phyloP scores from a whole-genome alignment of 2,329 filamentous ascomycete species.

The Polychaeton citri region DNA sequence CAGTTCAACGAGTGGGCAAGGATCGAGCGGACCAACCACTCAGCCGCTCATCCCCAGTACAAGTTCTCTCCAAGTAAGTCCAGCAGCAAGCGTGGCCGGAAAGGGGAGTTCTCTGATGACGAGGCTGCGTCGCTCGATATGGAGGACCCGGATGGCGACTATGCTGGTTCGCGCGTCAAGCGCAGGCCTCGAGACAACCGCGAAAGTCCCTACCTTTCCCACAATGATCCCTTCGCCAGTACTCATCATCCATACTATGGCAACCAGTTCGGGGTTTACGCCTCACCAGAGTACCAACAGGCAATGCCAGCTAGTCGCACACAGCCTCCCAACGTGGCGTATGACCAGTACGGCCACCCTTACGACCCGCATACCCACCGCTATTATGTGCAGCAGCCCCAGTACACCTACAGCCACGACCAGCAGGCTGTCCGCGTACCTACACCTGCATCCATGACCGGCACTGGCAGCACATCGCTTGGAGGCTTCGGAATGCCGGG shows the following conservation, averaged over 20 bases:
- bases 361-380: slow-evolving; percentile 15
- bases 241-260: slow-evolving; percentile 19
- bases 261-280: slow-evolving; percentile 14
- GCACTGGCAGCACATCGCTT: slow-evolving; percentile 11
- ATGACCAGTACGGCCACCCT: slow-evolving; percentile 13
- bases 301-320: slow-evolving; percentile 13
- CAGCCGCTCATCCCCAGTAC: slow-evolving; percentile 74
- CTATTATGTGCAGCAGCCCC: slow-evolving; percentile 12
- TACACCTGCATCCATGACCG: slow-evolving; percentile 13
- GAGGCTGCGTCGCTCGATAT: slow-evolving; percentile 20
- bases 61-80: slow-evolving; percentile 82
- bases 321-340: slow-evolving; percentile 18
- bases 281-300: slow-evolving; percentile 17
- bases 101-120: slow-evolving; percentile 20
- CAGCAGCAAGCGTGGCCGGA: slow-evolving; percentile 35
- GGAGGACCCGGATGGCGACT: slow-evolving; percentile 23
- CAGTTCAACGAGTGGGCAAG: slow-evolving; percentile 68
- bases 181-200: slow-evolving; percentile 11
- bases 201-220: slow-evolving; percentile 12
- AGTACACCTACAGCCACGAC: slow-evolving; percentile 15
- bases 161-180: slow-evolving; percentile 13
- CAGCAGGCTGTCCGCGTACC: slow-evolving; percentile 12
- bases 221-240: slow-evolving; percentile 6
- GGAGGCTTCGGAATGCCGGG: slow-evolving; percentile 21
- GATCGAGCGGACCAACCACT: slow-evolving; percentile 73